Evolutionary conservation across 441 rosid genomes (phyloP).

Genomic region (Melastoma candidum): DNA sequence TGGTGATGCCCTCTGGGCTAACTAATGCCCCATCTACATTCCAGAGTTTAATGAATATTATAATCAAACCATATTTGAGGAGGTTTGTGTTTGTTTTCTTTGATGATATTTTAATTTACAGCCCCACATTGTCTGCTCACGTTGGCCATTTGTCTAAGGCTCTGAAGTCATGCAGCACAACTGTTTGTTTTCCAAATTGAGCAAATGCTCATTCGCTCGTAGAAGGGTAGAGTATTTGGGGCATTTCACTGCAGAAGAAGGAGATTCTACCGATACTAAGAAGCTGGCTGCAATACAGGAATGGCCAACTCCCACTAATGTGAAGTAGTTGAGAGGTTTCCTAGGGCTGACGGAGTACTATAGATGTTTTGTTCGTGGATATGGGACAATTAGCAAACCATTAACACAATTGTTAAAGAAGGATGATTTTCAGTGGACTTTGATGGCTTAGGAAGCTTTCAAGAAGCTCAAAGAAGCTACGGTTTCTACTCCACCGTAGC

Average conservation of each 20-base stretch:
- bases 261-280: neutral
- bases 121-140: neutral
- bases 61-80: neutral
- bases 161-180: neutral
- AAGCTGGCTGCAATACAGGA: neutral
- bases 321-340: neutral
- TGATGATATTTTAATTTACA: neutral
- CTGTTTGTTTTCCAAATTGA: neutral
- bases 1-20: neutral
- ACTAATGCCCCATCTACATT: constrained; percentile 1
- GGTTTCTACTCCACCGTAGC: too few relatives aligned
- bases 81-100: neutral
- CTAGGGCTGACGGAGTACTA: neutral
- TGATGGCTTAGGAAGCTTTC: too few relatives aligned
- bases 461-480: too few relatives aligned
- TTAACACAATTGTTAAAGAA: neutral
- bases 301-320: neutral
- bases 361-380: neutral
- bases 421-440: too few relatives aligned
- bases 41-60: neutral
- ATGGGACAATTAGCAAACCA: neutral
- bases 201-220: neutral
- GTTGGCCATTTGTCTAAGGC: neutral
- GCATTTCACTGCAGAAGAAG: neutral
- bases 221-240: neutral